Conservation (phyloP, 2,329 filamentous ascomycete genomes). For the Karstenula rhodostoma region DNA sequence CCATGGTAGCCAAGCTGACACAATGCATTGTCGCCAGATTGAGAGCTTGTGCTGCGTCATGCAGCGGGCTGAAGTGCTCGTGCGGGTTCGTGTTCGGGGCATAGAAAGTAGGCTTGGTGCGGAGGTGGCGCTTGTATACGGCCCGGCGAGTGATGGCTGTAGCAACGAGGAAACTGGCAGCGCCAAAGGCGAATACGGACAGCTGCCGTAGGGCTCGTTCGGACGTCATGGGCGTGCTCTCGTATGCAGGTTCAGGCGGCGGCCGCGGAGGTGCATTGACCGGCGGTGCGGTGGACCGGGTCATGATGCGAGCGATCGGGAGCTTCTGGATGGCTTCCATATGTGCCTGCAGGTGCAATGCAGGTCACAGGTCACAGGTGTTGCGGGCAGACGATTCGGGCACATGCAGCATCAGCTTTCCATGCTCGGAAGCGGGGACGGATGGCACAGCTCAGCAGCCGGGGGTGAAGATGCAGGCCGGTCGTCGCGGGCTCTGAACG, state of each 20-base stretch:
- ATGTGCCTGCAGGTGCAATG: conserved; percentile 14
- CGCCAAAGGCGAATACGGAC: conserved; percentile 76
- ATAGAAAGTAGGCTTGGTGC: conserved; percentile 76
- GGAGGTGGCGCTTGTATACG: conserved; percentile 68
- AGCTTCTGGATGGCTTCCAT: conserved; percentile 36
- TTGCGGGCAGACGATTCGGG: conserved; percentile 22
- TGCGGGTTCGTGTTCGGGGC: conserved; percentile 62
- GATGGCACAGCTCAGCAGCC: conserved; percentile 22
- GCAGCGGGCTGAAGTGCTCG: conserved; percentile 65
- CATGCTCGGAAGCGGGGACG: conserved; percentile 13
- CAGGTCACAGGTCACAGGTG: conserved; percentile 16
- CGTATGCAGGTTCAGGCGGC: conserved; percentile 30
- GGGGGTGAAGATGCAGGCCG: background rate
- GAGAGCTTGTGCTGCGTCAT: conserved; percentile 83
- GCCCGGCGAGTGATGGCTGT: conserved; percentile 70
- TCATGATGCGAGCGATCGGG: conserved; percentile 33
- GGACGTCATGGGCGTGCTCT: conserved; percentile 50
- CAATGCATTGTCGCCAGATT: conserved; percentile 89
- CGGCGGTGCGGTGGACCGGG: conserved; percentile 30
- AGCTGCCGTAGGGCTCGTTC: conserved; percentile 68
- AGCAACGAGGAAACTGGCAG: conserved; percentile 77
- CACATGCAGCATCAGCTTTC: conserved; percentile 29
- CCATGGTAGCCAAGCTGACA: conserved; percentile 75
- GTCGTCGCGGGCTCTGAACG: conserved; percentile 5
- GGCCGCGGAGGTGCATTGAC: conserved; percentile 27